Conservation (phyloP, 1,284 basidiomycete genomes). For the Ustanciosporium gigantosporum region DNA sequence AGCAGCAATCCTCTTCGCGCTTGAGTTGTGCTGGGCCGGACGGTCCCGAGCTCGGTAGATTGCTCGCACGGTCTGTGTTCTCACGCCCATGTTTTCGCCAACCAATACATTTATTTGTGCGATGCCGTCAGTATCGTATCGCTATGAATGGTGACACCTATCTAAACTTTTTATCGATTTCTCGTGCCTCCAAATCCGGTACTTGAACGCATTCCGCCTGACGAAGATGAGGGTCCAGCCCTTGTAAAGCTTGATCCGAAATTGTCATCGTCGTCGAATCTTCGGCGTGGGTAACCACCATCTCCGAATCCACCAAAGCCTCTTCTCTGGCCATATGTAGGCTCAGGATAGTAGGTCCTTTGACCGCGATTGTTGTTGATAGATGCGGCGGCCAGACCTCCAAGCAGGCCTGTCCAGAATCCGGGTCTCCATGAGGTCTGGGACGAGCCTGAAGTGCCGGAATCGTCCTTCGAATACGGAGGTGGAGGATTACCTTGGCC, state of each 20-base stretch:
- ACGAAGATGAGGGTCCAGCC: not conserved
- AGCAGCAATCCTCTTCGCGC: too few relatives aligned
- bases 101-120: too few relatives aligned
- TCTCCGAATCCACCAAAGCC: not conserved
- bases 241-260: not conserved
- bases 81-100: too few relatives aligned
- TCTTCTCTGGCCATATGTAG: not conserved
- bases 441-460: not conserved
- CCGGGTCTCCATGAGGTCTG: constrained; percentile 21
- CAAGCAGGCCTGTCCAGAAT: constrained; percentile 48
- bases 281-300: not conserved
- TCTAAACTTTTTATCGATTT: constrained; percentile 15
- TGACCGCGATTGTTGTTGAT: constrained; percentile 8
- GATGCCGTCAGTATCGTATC: too few relatives aligned
- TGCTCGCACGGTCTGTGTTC: too few relatives aligned
- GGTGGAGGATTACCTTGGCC: constrained; percentile 68
- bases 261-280: constrained; percentile 6
- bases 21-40: too few relatives aligned
- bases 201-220: constrained; percentile 11
- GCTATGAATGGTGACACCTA: too few relatives aligned
- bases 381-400: constrained; percentile 19
- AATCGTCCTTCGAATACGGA: constrained; percentile 70
- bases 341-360: not conserved
- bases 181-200: constrained; percentile 46
- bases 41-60: too few relatives aligned